Percentiles rank a stretch among this genome's conserved stretches.
Conservation (phyloP, 78 protist species). For the Monosiga brevicollis region DNA sequence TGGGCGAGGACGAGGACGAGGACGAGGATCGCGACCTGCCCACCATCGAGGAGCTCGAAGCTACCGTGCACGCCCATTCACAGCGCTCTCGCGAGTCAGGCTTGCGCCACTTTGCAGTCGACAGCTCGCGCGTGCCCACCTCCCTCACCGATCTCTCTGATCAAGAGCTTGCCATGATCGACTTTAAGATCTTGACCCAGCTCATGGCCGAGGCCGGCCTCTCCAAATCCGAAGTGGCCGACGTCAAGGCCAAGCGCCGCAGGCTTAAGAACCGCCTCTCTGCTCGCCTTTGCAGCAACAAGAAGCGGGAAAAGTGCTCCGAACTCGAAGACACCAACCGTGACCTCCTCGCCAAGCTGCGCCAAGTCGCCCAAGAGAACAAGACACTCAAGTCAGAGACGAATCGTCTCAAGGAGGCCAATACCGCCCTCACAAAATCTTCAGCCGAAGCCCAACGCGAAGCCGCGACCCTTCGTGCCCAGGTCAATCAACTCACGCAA, state of each 20-base stretch:
- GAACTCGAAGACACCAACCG: neutral
- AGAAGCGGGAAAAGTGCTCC: neutral
- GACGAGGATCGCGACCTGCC: too few relatives aligned
- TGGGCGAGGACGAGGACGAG: too few relatives aligned
- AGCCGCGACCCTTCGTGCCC: too few relatives aligned
- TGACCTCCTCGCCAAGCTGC: neutral
- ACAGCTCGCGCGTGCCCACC: neutral
- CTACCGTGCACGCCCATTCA: too few relatives aligned
- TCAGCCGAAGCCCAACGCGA: too few relatives aligned
- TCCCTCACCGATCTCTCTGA: neutral
- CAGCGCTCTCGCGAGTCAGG: too few relatives aligned
- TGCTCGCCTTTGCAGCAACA: neutral
- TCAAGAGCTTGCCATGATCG: neutral
- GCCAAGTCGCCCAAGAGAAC: too few relatives aligned
- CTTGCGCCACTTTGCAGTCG: too few relatives aligned
- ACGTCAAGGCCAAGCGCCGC: neutral
- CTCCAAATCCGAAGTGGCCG: neutral
- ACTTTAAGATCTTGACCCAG: neutral
- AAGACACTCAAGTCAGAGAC: neutral
- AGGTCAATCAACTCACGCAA: too few relatives aligned
- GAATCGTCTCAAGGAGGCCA: too few relatives aligned
- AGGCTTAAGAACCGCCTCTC: neutral
- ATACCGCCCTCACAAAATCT: too few relatives aligned
- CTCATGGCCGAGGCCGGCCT: neutral
- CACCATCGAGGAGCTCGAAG: too few relatives aligned